Evolutionary conservation across 23 red algal genomes (phyloP), one percentile per base, ranked within the genome.

Genomic region (Gracilaria caudata): DNA sequence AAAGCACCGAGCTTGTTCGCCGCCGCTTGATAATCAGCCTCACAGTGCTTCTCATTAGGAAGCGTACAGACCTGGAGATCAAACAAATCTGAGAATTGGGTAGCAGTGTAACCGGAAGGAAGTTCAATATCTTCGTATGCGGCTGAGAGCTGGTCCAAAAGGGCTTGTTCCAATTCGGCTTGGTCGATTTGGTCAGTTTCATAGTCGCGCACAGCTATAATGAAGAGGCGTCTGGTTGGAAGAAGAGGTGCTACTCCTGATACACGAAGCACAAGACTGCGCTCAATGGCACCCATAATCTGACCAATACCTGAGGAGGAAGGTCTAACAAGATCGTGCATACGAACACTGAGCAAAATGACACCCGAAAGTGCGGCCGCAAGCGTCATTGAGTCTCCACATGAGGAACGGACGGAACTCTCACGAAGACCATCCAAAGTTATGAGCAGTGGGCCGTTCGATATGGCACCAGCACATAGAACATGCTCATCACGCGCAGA

Each of bases 141-240:
- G 0, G 71, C 82, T 16, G 40, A 68, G 32, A 92, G 47, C 34
- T 79, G 71, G 12, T 87, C 90, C 25, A 33, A 40, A 53, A 94
- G 75, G 1, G 89, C 76, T 32, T 60, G 54, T 21, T 83, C 53
- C 51, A 98, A 53, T 1, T 98, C 90, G 43, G 66, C 95, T 38
- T 85, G 59, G n/a, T 51, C 76, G 0, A 88, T 77, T 36, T 91
- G 66, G 24, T 85, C 86, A 33, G 26, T 72, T 25, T 98, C 95
- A 46, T 82, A 94, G 32, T 98, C 95, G 25, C 80, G 59, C 63
- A 98, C 92, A 30, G 83, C 90, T 41, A 98, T 87, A 20, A 98
- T 25, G 20, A 98, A 60, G 43, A 98, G 79, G 25, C 87, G 76
- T 68, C 55, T 40, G 7, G 46, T 65, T 35, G 87, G 87, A 39